Conservation (phyloP, 345 rosid genomes). For the Brassica cretica region DNA sequence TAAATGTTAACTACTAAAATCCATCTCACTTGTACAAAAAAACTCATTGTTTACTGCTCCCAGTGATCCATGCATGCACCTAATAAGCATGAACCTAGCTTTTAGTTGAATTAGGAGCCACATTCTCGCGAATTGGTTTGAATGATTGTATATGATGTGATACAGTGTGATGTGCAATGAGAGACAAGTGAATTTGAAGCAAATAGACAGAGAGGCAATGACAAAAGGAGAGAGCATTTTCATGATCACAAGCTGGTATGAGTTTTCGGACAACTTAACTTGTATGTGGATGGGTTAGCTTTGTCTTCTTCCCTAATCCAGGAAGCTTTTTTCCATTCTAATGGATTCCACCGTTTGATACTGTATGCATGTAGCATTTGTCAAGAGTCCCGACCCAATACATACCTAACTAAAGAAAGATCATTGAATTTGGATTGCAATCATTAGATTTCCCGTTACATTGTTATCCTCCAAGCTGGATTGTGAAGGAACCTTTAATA, state of each 20-base stretch:
- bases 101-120: constrained; percentile 15
- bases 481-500: neutral
- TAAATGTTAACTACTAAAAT: constrained; percentile 34
- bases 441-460: constrained; percentile 10
- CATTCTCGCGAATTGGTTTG: constrained; percentile 5
- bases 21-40: constrained; percentile 19
- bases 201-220: constrained; percentile 34
- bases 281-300: constrained; percentile 28
- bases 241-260: constrained; percentile 14
- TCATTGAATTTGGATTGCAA: constrained; percentile 30
- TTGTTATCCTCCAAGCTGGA: constrained; percentile 30
- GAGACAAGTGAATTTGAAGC: constrained; percentile 29
- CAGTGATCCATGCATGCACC: constrained; percentile 19
- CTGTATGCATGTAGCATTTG: constrained; percentile 24
- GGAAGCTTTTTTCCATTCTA: constrained; percentile 14
- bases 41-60: constrained; percentile 12
- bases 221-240: constrained; percentile 23
- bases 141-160: neutral
- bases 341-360: constrained; percentile 27
- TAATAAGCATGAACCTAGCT: constrained; percentile 21
- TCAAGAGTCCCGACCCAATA: constrained; percentile 31
- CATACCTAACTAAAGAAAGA: constrained; percentile 33
- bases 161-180: constrained; percentile 11
- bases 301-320: constrained; percentile 31
- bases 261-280: constrained; percentile 28